Conservation (phyloP, 768 basidiomycete genomes). For the Boletellus sp. region DNA sequence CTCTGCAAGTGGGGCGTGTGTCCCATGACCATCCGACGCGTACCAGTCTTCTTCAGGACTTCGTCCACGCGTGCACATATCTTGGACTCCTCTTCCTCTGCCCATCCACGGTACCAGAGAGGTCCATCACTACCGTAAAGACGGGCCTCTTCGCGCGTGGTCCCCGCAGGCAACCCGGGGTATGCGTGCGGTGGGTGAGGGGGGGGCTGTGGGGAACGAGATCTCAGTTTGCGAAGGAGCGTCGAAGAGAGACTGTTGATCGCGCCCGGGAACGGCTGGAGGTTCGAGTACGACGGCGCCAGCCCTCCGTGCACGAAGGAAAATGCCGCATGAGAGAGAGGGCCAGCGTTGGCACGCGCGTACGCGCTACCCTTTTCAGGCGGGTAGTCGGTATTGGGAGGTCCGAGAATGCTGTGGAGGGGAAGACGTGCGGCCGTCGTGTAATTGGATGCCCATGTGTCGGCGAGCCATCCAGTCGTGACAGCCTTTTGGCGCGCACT, state of each 20-base stretch:
- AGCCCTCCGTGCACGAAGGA: constrained; percentile 95
- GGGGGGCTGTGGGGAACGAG: constrained; percentile 55
- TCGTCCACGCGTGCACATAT: constrained; percentile 70
- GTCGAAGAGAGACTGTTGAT: constrained; percentile 76
- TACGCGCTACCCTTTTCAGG: constrained; percentile 32
- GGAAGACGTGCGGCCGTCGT: constrained; percentile 79
- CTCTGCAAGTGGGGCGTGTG: constrained; percentile 91
- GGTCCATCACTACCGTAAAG: constrained; percentile 80
- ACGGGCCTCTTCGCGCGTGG: constrained; percentile 62
- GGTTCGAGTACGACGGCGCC: constrained; percentile 66
- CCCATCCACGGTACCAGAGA: constrained; percentile 95
- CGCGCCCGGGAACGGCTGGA: constrained; percentile 77
- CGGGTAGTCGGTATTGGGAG: constrained; percentile 60
- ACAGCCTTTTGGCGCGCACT: constrained; percentile 69
- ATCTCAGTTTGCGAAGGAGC: constrained; percentile 68
- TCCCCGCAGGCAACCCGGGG: constrained; percentile 61
- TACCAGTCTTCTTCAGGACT: constrained; percentile 72
- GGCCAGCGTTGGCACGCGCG: constrained; percentile 35
- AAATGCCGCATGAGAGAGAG: constrained; percentile 73
- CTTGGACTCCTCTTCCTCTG: constrained; percentile 62
- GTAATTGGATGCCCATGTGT: constrained; percentile 84
- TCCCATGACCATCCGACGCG: constrained; percentile 89
- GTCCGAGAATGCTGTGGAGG: constrained; percentile 65
- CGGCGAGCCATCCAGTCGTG: constrained; percentile 72
- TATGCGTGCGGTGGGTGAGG: constrained; percentile 82